Conservation (phyloP, 176 grass and related monocot genomes). For the Lolium multiflorum region DNA sequence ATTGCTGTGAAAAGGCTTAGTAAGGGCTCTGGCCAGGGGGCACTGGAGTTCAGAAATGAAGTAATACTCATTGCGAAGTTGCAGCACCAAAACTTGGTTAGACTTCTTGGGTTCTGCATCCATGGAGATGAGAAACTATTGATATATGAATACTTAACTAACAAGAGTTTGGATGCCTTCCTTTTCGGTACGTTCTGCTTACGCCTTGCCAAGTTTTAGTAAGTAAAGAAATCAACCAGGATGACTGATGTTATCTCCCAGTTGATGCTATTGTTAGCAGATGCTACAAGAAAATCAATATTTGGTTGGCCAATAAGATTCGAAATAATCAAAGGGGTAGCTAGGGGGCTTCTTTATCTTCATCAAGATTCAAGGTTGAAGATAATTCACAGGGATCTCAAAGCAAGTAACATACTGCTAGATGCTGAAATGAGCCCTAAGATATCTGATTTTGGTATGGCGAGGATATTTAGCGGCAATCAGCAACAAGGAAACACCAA, state of each 20-base stretch:
- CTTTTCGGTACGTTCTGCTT: slow-evolving; percentile 39
- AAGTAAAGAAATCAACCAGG: neutral
- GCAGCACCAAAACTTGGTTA: slow-evolving; percentile 46
- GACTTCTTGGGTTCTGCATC: slow-evolving; percentile 36
- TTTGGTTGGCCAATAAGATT: slow-evolving; percentile 41
- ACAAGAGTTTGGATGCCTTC: slow-evolving; percentile 44
- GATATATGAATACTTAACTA: slow-evolving; percentile 42
- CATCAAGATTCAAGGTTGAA: slow-evolving; percentile 56
- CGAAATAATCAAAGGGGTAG: slow-evolving; percentile 53
- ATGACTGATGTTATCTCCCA: neutral
- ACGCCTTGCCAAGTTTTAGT: neutral
- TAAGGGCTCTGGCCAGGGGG: slow-evolving; percentile 33
- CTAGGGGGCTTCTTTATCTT: slow-evolving; percentile 58
- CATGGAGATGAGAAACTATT: slow-evolving; percentile 45
- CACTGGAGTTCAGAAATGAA: slow-evolving; percentile 44
- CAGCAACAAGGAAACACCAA: slow-evolving; percentile 34
- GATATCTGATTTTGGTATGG: slow-evolving; percentile 52
- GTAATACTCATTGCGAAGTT: slow-evolving; percentile 37
- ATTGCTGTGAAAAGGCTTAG: slow-evolving; percentile 45
- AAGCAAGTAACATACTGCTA: slow-evolving; percentile 41
- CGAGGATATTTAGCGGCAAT: slow-evolving; percentile 42
- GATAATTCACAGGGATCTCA: slow-evolving; percentile 48
- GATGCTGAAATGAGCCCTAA: slow-evolving; percentile 45
- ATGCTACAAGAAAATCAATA: slow-evolving; percentile 6
- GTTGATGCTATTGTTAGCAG: neutral